These are phyloP conservation scores for Flaveria ramosissima DNA, from an alignment of 129 eudicot species.

Conservation along the genomic window DNA sequence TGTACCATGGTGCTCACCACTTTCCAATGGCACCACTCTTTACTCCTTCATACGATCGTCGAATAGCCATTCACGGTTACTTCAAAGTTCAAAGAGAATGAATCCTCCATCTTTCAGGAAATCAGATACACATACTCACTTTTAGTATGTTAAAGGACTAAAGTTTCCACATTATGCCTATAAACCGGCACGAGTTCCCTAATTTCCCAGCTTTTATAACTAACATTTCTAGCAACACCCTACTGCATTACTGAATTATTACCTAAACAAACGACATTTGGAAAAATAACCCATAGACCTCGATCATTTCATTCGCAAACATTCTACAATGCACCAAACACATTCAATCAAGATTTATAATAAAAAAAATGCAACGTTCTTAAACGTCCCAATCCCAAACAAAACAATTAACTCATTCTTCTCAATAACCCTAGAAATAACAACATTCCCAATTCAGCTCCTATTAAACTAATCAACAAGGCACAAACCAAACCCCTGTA, in stretches of 20 bases:
- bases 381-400: neutral
- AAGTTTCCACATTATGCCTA: neutral
- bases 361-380: neutral
- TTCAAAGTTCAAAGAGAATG: neutral
- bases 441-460: constrained; percentile 8
- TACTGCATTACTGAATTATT: too few species aligned
- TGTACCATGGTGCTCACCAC: too few species aligned
- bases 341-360: constrained; percentile 16
- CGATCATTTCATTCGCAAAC: too few species aligned
- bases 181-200: neutral
- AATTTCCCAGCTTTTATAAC: neutral
- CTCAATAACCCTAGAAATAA: constrained; percentile 20
- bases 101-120: neutral
- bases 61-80: too few species aligned
- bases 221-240: too few species aligned
- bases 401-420: neutral
- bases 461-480: too few species aligned
- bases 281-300: neutral
- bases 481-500: too few species aligned
- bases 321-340: neutral
- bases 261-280: too few species aligned
- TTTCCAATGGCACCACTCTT: too few species aligned
- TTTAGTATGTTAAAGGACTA: neutral
- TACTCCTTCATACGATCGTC: neutral
- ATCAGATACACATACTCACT: neutral